Percentiles rank a stretch among this genome's conserved stretches.
These are phyloP conservation scores for Fusarium tupiense DNA, from an alignment of 2,329 filamentous ascomycete species.

Conservation along the genomic window DNA sequence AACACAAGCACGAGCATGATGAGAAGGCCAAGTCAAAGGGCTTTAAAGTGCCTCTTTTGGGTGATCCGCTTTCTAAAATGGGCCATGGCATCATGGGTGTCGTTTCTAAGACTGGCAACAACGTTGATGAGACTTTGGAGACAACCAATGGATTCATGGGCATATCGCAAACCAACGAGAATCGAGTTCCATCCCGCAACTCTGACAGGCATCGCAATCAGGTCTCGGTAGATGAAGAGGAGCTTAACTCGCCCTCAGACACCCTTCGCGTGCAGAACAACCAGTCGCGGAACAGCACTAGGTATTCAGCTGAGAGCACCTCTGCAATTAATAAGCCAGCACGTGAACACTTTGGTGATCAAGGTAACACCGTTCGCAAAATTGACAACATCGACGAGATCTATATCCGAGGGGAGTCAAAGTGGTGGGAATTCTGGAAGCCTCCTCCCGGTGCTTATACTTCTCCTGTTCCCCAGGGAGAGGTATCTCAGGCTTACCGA, in stretches of 20 bases:
- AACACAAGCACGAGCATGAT: constrained; percentile 6
- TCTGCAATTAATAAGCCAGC: no score
- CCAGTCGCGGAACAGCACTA: constrained; percentile 49
- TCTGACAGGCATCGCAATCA: constrained; percentile 41
- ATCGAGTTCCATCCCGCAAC: constrained; percentile 31
- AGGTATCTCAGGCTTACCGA: no score
- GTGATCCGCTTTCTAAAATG: constrained; percentile 56
- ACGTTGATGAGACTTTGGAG: constrained; percentile 62
- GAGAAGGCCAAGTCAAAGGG: constrained; percentile 4
- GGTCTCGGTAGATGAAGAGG: constrained; percentile 48
- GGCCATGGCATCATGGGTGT: constrained; percentile 60
- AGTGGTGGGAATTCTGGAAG: constrained; percentile 74
- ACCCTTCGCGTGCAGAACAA: constrained; percentile 49
- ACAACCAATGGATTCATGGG: constrained; percentile 64
- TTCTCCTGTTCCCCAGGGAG: constrained; percentile 70
- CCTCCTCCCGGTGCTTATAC: constrained; percentile 68
- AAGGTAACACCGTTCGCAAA: accelerated
- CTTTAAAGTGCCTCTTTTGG: constrained; percentile 46
- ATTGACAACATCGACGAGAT: accelerated
- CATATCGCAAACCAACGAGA: neutral
- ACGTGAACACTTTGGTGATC: neutral
- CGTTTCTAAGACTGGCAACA: constrained; percentile 57
- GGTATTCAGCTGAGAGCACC: constrained; percentile 53
- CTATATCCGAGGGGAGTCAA: constrained; percentile 49
- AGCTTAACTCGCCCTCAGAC: constrained; percentile 32